phyloP scores from a whole-genome alignment of 169 alveolate genomes.

The Eimeria tenella region DNA sequence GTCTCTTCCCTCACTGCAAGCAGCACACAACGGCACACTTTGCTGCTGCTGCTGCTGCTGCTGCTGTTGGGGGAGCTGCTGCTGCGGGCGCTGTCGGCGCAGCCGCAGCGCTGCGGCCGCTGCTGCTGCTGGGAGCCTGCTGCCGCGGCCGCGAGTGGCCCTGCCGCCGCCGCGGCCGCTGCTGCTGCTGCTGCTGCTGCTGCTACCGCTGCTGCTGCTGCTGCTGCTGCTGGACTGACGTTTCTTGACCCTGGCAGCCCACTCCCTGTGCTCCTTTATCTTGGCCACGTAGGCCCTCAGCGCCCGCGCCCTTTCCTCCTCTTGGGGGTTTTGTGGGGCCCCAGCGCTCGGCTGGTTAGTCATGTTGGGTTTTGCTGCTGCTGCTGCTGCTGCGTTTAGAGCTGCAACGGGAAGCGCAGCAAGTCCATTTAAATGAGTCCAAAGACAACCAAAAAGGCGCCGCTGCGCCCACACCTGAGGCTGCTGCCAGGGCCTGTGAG shows the following conservation, averaged over 20 bases:
- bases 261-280: conserved; percentile 84
- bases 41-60: not conserved
- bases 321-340: not conserved
- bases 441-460: too few species aligned
- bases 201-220: not conserved
- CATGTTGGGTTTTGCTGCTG: not conserved
- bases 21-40: not conserved
- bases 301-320: conserved; percentile 74
- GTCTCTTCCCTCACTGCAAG: conserved; percentile 77
- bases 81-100: not conserved
- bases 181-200: not conserved
- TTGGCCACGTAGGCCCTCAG: conserved; percentile 81
- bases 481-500: too few species aligned
- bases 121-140: not conserved
- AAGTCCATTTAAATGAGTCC: too few species aligned
- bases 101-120: not conserved
- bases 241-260: conserved; percentile 82
- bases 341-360: conserved; percentile 44
- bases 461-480: too few species aligned
- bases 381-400: not conserved
- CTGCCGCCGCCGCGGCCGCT: too few species aligned
- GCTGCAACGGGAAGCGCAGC: too few species aligned
- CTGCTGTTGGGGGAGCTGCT: not conserved
- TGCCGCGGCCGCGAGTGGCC: too few species aligned
- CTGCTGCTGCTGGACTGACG: conserved; percentile 18